Conservation (phyloP, 2,329 filamentous ascomycete genomes). For the Ceratocystis alfenasii region DNA sequence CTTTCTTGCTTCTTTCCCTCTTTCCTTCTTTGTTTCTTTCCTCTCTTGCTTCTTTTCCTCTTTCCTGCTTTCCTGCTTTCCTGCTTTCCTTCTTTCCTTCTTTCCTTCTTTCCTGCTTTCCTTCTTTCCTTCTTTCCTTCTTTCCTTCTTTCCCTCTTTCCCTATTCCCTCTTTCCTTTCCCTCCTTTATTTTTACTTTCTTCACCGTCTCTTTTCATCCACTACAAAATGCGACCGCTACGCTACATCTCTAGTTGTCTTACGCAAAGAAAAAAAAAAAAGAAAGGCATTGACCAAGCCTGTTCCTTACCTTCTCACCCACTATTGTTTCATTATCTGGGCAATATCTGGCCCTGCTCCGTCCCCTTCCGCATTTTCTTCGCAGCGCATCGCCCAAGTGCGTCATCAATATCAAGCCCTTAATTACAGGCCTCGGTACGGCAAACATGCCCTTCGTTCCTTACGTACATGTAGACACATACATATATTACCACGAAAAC, state of each 20-base stretch:
- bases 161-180: no score
- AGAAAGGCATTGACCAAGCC: slow-evolving; percentile 2
- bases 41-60: neutral
- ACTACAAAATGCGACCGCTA: no score
- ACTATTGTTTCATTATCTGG: no score
- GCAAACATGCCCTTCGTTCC: neutral
- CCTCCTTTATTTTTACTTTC: no score
- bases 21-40: no score
- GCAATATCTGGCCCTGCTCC: no score
- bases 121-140: no score
- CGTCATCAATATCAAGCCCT: neutral
- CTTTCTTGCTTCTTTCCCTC: neutral
- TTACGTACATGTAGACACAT: neutral
- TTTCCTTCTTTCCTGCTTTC: neutral
- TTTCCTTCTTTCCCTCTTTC: no score
- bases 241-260: no score
- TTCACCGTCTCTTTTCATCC: no score
- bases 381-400: neutral
- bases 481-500: neutral
- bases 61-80: neutral
- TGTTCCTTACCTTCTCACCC: neutral
- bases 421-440: no score
- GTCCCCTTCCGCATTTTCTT: no score
- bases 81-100: neutral
- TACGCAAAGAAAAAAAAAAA: neutral